Evolutionary conservation across 169 alveolate species (phyloP).

Genomic region (Besnoitia besnoiti): DNA sequence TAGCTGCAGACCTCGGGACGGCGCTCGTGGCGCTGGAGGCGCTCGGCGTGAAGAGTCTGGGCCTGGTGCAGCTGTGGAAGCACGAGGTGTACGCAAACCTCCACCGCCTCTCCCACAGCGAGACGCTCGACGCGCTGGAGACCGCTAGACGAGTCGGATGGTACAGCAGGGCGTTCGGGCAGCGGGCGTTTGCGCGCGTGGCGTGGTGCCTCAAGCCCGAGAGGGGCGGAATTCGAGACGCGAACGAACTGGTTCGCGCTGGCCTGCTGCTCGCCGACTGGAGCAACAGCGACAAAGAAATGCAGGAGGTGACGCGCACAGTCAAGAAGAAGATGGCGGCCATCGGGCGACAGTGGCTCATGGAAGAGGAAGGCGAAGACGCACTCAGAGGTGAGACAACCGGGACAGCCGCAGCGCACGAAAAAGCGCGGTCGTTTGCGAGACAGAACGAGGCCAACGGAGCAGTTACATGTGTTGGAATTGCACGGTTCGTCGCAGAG

Average conservation of each 20-base stretch:
- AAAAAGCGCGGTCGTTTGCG: too few relatives aligned
- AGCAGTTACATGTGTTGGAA: too few relatives aligned
- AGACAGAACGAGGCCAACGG: too few relatives aligned
- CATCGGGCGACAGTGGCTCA: background rate
- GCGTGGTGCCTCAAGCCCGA: background rate
- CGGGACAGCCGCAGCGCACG: background rate
- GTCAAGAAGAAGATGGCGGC: background rate
- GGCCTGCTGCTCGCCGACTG: background rate
- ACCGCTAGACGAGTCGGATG: background rate
- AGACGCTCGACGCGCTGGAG: background rate
- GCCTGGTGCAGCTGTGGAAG: background rate
- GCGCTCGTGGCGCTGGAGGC: background rate
- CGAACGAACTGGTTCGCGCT: background rate
- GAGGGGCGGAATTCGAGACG: background rate
- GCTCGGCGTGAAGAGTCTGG: background rate
- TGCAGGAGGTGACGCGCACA: background rate
- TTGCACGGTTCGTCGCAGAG: too few relatives aligned
- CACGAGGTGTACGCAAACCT: background rate
- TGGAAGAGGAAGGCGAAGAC: conserved; percentile 8
- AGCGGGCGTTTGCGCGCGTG: background rate
- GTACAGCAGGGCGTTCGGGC: background rate
- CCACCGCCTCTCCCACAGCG: background rate
- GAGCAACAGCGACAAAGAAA: background rate
- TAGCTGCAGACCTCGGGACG: background rate
- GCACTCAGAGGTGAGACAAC: conserved; percentile 29